Evolutionary conservation across 768 basidiomycete genomes (phyloP).

Genomic region (Termitomyces sp.): DNA sequence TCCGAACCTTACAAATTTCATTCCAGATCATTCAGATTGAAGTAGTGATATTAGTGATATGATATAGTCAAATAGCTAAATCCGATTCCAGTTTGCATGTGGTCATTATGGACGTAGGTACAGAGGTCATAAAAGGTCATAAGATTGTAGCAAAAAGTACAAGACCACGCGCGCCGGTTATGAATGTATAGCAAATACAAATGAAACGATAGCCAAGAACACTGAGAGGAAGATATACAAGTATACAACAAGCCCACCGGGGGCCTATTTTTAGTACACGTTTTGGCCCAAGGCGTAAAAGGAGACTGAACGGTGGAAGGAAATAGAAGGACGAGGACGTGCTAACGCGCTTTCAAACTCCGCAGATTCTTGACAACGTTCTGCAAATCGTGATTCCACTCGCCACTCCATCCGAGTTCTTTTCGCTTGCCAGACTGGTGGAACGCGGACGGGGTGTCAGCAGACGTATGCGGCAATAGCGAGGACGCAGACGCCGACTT

Average conservation of each 20-base stretch:
- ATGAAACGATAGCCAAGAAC: not conserved
- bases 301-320: not conserved
- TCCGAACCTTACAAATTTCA: not conserved
- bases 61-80: not conserved
- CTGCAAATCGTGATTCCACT: slow-evolving; percentile 28
- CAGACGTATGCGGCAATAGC: not conserved
- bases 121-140: not conserved
- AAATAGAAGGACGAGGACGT: not conserved
- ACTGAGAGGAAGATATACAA: not conserved
- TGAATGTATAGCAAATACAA: not conserved
- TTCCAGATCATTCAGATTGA: not conserved
- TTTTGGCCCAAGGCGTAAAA: not conserved
- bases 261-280: not conserved
- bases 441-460: slow-evolving; percentile 1
- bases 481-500: not conserved
- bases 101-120: not conserved
- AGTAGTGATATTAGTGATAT: not conserved
- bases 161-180: not conserved
- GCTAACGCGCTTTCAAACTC: slow-evolving; percentile 14
- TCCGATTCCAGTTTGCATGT: too few relatives aligned
- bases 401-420: slow-evolving; percentile 26
- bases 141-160: not conserved
- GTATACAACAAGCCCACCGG: not conserved
- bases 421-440: slow-evolving; percentile 11
- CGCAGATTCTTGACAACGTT: slow-evolving; percentile 18